Evolutionary conservation across 2,329 filamentous ascomycete species (phyloP), one percentile per base, ranked within the genome.

Genomic region (Fusarium gaditjirri): DNA sequence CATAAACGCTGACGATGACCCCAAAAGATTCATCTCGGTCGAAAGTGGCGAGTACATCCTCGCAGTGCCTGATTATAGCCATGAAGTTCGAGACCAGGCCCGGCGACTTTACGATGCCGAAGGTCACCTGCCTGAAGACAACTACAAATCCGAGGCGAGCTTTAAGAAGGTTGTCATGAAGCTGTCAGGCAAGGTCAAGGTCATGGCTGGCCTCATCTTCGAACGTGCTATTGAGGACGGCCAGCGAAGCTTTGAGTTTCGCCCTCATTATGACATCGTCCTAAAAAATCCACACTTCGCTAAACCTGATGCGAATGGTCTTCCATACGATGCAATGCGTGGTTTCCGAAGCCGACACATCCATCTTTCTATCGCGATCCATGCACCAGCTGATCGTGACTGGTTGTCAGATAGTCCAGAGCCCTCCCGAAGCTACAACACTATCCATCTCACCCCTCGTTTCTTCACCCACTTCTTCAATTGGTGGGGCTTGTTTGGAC

Each of bases 121-220:
- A 56, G 92, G 87, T 73, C 84, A 90, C 36, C 84, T 88, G 5
- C 89, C 87, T 55, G 88, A 89, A 19, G 92, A 90, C 65, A 91
- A 87, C 73, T 86, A 88, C 77, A 93, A 90, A 75, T 89, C 92
- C 39, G 90, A 92, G 5, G 93, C 94, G n/a, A 87, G 91, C 2
- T 99, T 99, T 86, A 97, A 97, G 82, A 99, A 99, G 82, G 96
- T 98, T 7, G 90, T 97, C 56, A 98, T 99, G 95, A 99, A 99
- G 82, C 87, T 99, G 17, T 98, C 96, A 7, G 96, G 96, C 19
- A 97, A 96, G 78, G 96, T 99, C 2, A 93, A 94, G 81, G 98
- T 94, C 93, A 88, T 95, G 78, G 91, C 93, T 19, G 97, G 96
- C 0, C 85, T 99, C 42, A 93, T 97, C 54, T 99, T 99, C 78